phyloP scores from a whole-genome alignment of 768 basidiomycete species.

The Leccinum disarticulatum region DNA sequence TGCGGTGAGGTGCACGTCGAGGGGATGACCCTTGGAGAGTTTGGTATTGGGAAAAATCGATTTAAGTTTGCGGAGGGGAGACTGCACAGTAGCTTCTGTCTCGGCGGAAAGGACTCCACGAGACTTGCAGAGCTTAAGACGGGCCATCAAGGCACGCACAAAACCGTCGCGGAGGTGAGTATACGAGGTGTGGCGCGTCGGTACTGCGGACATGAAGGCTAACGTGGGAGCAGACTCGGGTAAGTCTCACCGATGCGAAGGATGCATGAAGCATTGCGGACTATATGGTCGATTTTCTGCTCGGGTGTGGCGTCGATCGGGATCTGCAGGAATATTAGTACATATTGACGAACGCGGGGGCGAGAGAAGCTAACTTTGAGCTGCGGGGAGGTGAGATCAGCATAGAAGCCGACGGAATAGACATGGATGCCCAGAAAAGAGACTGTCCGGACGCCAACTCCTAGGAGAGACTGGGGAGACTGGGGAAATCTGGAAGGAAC shows the following conservation, averaged over 20 bases:
- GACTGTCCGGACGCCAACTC: conserved; percentile 84
- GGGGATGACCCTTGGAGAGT: conserved; percentile 61
- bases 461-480: conserved; percentile 69
- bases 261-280: conserved; percentile 66
- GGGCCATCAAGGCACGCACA: conserved; percentile 65
- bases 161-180: conserved; percentile 84
- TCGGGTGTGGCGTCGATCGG: conserved; percentile 55
- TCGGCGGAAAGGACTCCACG: conserved; percentile 56
- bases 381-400: conserved; percentile 67
- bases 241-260: conserved; percentile 65
- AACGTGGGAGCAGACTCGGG: background rate
- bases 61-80: conserved; percentile 70
- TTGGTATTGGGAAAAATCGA: conserved; percentile 73
- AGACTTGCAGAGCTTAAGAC: conserved; percentile 53
- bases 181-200: conserved; percentile 74
- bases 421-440: conserved; percentile 88
- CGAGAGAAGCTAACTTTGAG: conserved; percentile 46
- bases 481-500: conserved; percentile 63
- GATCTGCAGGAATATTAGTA: conserved; percentile 41
- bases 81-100: conserved; percentile 53
- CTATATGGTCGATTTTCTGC: conserved; percentile 68
- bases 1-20: conserved; percentile 67
- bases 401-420: conserved; percentile 89
- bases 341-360: background rate
- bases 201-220: conserved; percentile 47